Conservation (phyloP, 1,284 basidiomycete genomes). For the Ustilago nuda region DNA sequence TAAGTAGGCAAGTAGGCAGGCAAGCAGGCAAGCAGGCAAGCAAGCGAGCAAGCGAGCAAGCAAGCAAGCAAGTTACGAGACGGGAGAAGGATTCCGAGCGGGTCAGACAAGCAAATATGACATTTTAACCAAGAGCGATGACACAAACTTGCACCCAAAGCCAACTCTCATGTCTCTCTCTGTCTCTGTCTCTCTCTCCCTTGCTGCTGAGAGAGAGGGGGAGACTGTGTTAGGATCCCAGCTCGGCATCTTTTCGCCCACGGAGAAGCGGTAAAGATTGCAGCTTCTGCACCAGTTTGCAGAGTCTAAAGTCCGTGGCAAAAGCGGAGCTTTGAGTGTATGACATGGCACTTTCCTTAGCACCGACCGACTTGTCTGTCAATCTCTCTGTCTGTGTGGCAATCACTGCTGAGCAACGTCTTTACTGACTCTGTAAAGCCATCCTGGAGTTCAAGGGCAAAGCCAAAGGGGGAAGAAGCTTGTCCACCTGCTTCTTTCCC, state of each 20-base stretch:
- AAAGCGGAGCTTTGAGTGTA: background rate
- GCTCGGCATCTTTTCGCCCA: background rate
- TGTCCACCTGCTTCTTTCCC: background rate
- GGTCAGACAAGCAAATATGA: too few relatives aligned
- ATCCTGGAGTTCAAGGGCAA: too few relatives aligned
- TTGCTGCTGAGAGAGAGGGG: too few relatives aligned
- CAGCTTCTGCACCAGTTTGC: background rate
- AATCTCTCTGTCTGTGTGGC: background rate
- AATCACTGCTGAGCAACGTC: background rate
- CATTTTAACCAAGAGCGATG: background rate
- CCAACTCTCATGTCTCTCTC: background rate
- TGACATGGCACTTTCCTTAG: conserved; percentile 1
- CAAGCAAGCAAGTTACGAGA: background rate
- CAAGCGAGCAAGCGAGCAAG: background rate
- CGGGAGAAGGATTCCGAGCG: background rate
- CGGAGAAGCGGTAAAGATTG: conserved; percentile 6
- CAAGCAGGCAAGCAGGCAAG: background rate
- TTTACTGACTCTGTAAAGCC: too few relatives aligned
- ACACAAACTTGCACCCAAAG: background rate
- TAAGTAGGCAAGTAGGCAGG: background rate
- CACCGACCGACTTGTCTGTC: conserved; percentile 2
- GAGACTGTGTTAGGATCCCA: background rate
- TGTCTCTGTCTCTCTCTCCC: too few relatives aligned
- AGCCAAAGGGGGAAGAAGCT: too few relatives aligned
- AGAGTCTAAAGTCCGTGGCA: conserved; percentile 32